Evolutionary conservation across 495 filamentous ascomycete species (phyloP), one percentile per base, ranked within the genome.

Genomic region (Stereocaulon alpinum): DNA sequence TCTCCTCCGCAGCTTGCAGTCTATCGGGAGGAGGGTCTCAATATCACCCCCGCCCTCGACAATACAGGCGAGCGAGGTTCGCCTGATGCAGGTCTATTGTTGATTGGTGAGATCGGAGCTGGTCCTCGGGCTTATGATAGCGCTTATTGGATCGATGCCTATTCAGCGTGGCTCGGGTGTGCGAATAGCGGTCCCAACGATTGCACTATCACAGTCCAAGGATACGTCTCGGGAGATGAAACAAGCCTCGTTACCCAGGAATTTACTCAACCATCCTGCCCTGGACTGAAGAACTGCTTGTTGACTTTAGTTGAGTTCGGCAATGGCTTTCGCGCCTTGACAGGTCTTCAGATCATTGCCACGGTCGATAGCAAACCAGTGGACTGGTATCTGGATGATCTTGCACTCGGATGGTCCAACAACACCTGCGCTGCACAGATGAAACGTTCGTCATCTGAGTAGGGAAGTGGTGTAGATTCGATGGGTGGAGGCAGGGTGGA

Each of bases 91-190:
- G 69, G 66, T 15, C 58, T 64, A 17, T 34, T 72, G 22, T 57
- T 67, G 18, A 55, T 65, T 24, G 76, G 75, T n/a, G 75, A 74
- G 37, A 64, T 78, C 56, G 72, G 74, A 30, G 73, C 70, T 18
- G 76, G 75, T 22, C 69, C 71, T 14, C 66, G 70, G 22, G 67
- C 68, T 37, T 43, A 43, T 6, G 64, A 67, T 18, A 69, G 67
- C 22, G 70, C 74, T 20, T 78, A 73, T 64, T 76, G 73, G 72
- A 73, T 78, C 62, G 65, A 76, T 61, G 72, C 72, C 9, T 68
- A 64, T 57, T 68, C 63, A 12, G 70, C 66, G 10, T 73, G 64
- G 44, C 60, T 78, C 29, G 74, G 74, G 29, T 78, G 76, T 61
- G 65, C 71, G 18, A 70, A 77, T 59, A 57, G 47, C 18, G 73